Base-by-base conservation (phyloP, 129 eudicot genomes). In the Escallonia rubra region DNA sequence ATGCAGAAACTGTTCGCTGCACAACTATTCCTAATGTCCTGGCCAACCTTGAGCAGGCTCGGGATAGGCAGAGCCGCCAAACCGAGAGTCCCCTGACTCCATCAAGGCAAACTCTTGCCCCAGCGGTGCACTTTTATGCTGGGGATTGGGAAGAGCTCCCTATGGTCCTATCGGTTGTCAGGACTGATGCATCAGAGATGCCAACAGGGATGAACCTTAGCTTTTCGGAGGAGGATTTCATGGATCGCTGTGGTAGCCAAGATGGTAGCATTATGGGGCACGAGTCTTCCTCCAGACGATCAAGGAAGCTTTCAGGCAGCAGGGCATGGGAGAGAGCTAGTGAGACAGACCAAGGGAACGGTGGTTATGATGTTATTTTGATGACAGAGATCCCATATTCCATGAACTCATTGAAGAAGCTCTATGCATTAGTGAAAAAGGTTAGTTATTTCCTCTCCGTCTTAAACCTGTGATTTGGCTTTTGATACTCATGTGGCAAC, bases 131-230 rank as follows among this genome's bases (percentile, higher is more conserved):
- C 60, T 87, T 87, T 65, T 87, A 87, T 61, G 95, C 90, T 42
- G 95, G 95, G 63, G 90, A 87, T 10, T 87, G 87, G 90, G 95
- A 87, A 62, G 95, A 87, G 50, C 81, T 87, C 62, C 73, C 79
- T 10, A 73, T 68, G 8, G 95, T 87, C 45, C 66, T 87, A 43
- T 84, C 90, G 7, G 69, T 76, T 41, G 81, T 87, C 38, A 74
- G 76, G 65, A 73, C 45, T 16, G 77, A 84, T 59, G 72, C 65
- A 53, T 74, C 72, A 54, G 90, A 83, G 76, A 73, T 23, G 14
- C 80, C 95, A 43, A 61, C 80, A 11, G 74, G 76, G 43, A 79
- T 74, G 73, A 81, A 79, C 66, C 78, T 81, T 43, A 81, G 87
- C 81, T 87, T 87, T 65, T 87, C 87, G 3, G 90, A 87, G 71